phyloP scores from a whole-genome alignment of 768 basidiomycete genomes.

The Hericium rajendrae region DNA sequence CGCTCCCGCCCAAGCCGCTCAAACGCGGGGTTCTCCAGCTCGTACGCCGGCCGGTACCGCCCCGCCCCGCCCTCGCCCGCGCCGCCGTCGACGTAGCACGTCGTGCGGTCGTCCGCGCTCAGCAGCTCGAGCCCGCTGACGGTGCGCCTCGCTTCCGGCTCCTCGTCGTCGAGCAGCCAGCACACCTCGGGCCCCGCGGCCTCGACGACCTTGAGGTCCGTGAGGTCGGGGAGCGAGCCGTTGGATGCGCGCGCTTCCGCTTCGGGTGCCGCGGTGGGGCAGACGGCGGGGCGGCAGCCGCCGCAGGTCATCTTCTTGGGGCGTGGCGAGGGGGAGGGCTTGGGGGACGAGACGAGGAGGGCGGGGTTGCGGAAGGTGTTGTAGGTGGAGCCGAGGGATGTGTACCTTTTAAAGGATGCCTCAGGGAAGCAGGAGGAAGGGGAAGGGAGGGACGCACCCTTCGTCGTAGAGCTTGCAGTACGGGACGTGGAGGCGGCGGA shows the following conservation, averaged over 20 bases:
- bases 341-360: slow-evolving; percentile 30
- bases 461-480: slow-evolving; percentile 88
- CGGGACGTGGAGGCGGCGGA: slow-evolving; percentile 62
- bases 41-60: slow-evolving; percentile 71
- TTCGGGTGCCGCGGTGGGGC: neutral
- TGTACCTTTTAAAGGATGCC: slow-evolving; percentile 58
- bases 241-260: neutral
- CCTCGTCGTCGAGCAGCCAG: neutral
- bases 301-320: neutral
- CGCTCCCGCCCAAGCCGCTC: slow-evolving; percentile 12
- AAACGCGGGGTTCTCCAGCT: slow-evolving; percentile 51
- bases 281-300: too few species aligned
- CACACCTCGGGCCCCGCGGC: neutral
- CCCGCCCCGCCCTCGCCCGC: neutral
- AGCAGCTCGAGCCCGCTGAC: neutral
- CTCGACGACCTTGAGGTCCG: neutral
- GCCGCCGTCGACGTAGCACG: neutral
- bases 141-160: too few species aligned
- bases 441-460: slow-evolving; percentile 41
- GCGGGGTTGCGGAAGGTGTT: slow-evolving; percentile 94
- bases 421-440: neutral
- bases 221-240: slow-evolving; percentile 3
- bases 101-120: neutral
- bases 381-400: slow-evolving; percentile 89
- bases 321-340: slow-evolving; percentile 12